phyloP scores from a whole-genome alignment of 768 basidiomycete genomes.

The Lentinula sp. region DNA sequence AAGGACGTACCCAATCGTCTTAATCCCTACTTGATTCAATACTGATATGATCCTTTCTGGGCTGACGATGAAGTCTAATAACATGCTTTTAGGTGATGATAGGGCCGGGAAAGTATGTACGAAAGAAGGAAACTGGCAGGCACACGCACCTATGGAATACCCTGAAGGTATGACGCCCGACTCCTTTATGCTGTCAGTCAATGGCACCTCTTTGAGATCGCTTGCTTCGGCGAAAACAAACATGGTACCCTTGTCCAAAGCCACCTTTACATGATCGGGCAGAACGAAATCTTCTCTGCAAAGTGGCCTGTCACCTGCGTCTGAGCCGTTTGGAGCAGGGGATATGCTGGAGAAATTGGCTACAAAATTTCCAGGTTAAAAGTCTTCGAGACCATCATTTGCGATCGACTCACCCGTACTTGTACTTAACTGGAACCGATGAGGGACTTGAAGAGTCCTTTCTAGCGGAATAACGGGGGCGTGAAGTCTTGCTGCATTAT shows the following conservation, averaged over 20 bases:
- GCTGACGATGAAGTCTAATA: background rate
- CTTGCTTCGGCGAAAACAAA: background rate
- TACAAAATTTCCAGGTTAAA: background rate
- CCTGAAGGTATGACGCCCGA: background rate
- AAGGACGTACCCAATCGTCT: background rate
- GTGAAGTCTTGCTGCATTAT: background rate
- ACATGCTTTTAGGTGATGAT: background rate
- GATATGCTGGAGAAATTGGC: too few species aligned
- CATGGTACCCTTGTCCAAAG: background rate
- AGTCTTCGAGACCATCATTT: background rate
- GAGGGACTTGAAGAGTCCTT: background rate
- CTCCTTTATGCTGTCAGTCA: background rate
- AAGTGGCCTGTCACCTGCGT: background rate
- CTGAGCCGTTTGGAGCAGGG: background rate
- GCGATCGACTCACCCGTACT: background rate
- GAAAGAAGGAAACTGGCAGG: too few species aligned
- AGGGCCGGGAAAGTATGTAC: background rate
- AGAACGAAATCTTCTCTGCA: background rate
- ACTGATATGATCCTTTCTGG: background rate
- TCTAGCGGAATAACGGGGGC: background rate
- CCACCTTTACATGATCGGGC: background rate
- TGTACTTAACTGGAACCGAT: background rate
- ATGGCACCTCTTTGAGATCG: background rate
- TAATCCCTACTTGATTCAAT: background rate
- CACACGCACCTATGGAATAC: background rate